Base-by-base conservation (phyloP, 2,329 filamentous ascomycete species). In the Fusarium albidum region DNA sequence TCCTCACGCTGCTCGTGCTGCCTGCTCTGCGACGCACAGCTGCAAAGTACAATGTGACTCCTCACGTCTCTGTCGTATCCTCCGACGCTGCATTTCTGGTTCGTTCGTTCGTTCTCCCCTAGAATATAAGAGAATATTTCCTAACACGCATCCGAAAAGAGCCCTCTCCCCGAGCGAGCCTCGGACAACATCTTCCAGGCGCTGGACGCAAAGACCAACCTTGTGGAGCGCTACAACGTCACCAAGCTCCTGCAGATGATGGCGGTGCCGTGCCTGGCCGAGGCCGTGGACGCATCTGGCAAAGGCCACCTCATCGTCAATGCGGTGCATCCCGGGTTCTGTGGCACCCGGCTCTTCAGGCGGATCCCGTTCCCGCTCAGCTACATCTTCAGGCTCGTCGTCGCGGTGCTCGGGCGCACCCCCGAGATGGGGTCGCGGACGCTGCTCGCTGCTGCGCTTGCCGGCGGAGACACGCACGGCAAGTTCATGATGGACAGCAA, bases 1-100 rank as follows among this genome's bases (percentile, higher is more conserved):
- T 82, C 25, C 68, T 82, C 46, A 73, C 74, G 0, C 34, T 82
- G 10, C 55, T 75, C 42, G 57, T 80, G 15, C 63, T 83, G 15
- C 79, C 79, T 2, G 59, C 66, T 18, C 56, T 83, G 59, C 70
- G 71, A 15, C 65, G 65, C 11, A 75, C 74, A 9, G 73, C 72
- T 2, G 61, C 45, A 4, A 63, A 57, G 46, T 65, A 68, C 45
- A 74, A 74, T 12, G 52, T 69, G 6, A 62, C 57, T 40, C 74
- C 77, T 12, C 70, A 70, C 15, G 46, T 81, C 4, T 65, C 68
- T 3, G 63, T 79, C 7, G 74, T 79, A 3, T 67, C 73, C 1
- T 79, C 77, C 2, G 75, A 75, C 18, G 60, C 49, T 15, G 56
- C 54, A 1, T 67, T 64, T 26, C n/a, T 63, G 39, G 61, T 55